phyloP scores from a whole-genome alignment of 139 green algal species.

The Volvox reticuliferus region DNA sequence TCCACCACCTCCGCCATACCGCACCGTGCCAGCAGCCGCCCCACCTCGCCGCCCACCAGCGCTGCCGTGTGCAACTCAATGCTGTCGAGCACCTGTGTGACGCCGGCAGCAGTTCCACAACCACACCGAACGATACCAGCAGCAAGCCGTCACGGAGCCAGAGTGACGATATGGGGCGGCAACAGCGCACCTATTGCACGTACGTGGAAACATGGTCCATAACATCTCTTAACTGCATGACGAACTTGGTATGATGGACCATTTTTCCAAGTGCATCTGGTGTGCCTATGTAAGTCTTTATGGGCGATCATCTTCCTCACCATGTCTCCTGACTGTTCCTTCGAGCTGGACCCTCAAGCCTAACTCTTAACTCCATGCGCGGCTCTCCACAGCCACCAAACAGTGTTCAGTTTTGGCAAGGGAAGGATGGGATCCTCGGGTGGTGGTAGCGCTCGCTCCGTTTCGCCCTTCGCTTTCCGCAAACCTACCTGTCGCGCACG shows the following conservation, averaged over 20 bases:
- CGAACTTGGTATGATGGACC: too few relatives aligned
- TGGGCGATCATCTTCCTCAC: too few relatives aligned
- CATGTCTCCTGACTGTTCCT: too few relatives aligned
- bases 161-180: neutral
- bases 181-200: neutral
- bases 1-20: constrained; percentile 77
- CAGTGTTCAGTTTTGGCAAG: too few relatives aligned
- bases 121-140: neutral
- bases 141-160: neutral
- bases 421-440: too few relatives aligned
- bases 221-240: too few relatives aligned
- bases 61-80: constrained; percentile 67
- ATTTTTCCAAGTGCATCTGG: too few relatives aligned
- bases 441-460: neutral
- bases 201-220: too few relatives aligned
- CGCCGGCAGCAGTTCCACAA: neutral
- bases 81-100: constrained; percentile 53
- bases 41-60: constrained; percentile 73
- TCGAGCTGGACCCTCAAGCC: too few relatives aligned
- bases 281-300: too few relatives aligned
- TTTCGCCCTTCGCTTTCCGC: neutral
- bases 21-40: constrained; percentile 65
- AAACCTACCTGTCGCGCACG: constrained; percentile 17
- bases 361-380: too few relatives aligned
- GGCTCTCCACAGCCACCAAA: too few relatives aligned